Conservation (phyloP, 106 monocot genomes). For the Dioscorea dumetorum region DNA sequence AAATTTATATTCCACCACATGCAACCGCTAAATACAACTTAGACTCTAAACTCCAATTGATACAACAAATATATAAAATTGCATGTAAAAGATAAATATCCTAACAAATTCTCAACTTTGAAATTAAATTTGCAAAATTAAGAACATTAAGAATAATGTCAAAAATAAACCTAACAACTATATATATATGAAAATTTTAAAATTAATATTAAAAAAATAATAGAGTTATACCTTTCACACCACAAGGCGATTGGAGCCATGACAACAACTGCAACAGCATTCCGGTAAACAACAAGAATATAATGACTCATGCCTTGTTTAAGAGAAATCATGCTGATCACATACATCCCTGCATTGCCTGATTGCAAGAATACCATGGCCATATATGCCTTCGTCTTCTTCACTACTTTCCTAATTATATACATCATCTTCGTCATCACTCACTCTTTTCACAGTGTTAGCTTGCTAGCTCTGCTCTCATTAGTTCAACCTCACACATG, state of each 20-base stretch:
- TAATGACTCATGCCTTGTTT: constrained; percentile 65
- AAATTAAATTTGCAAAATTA: too few relatives aligned
- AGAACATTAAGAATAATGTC: too few relatives aligned
- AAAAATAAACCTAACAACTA: too few relatives aligned
- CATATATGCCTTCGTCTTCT: constrained; percentile 35
- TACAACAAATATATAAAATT: too few relatives aligned
- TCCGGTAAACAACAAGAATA: constrained; percentile 62
- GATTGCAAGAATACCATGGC: constrained; percentile 54
- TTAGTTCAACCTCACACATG: not conserved
- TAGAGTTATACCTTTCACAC: constrained; percentile 38
- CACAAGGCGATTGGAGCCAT: constrained; percentile 52
- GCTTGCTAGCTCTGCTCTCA: not conserved
- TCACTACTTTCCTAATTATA: constrained; percentile 5
- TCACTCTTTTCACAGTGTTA: not conserved
- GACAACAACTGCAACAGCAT: constrained; percentile 22
- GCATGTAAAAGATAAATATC: too few relatives aligned
- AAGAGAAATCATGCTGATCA: constrained; percentile 33
- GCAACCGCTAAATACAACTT: too few relatives aligned
- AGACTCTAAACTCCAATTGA: too few relatives aligned
- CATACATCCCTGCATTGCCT: constrained; percentile 55
- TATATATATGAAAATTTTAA: too few relatives aligned
- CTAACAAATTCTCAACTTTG: too few relatives aligned
- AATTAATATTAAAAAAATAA: too few relatives aligned
- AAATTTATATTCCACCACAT: too few relatives aligned
- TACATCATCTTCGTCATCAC: not conserved